Evolutionary conservation across 140 eudicot genomes (phyloP).

Genomic region (Cichorium intybus): DNA sequence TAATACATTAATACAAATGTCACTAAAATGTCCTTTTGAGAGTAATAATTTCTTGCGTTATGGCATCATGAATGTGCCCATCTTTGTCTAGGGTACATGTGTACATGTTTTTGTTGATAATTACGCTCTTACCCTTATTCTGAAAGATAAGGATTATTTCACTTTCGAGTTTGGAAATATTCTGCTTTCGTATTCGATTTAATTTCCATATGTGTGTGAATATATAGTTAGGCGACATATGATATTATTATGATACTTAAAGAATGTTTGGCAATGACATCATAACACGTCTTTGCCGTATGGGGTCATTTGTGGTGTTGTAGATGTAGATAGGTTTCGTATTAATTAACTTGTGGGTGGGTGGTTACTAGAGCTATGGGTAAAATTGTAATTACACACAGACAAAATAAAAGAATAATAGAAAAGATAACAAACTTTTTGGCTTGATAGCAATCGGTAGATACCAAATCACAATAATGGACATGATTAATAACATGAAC

Average conservation of each 20-base stretch:
- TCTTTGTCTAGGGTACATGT: slow-evolving; percentile 13
- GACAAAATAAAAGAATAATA: not conserved
- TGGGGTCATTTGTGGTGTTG: not conserved
- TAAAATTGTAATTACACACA: not conserved
- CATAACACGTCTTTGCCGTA: not conserved
- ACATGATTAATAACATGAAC: not conserved
- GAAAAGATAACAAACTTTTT: too few species aligned
- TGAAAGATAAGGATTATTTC: not conserved
- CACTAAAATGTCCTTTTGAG: not conserved
- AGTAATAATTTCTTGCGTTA: slow-evolving; percentile 6
- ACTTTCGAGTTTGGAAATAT: not conserved
- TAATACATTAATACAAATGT: not conserved
- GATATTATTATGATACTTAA: not conserved
- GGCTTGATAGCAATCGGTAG: not conserved
- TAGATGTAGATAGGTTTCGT: not conserved
- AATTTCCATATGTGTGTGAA: not conserved
- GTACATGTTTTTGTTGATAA: slow-evolving; percentile 7
- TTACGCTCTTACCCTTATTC: not conserved
- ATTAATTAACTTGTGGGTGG: not conserved
- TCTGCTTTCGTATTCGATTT: not conserved
- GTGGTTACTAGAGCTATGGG: not conserved
- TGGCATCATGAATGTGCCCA: slow-evolving; percentile 16
- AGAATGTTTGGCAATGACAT: not conserved
- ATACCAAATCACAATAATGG: not conserved
- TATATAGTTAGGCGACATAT: not conserved